These are phyloP conservation scores for Pseudoneurospora amorphoporcata DNA, from an alignment of 495 filamentous ascomycete species.

Conservation along the genomic window DNA sequence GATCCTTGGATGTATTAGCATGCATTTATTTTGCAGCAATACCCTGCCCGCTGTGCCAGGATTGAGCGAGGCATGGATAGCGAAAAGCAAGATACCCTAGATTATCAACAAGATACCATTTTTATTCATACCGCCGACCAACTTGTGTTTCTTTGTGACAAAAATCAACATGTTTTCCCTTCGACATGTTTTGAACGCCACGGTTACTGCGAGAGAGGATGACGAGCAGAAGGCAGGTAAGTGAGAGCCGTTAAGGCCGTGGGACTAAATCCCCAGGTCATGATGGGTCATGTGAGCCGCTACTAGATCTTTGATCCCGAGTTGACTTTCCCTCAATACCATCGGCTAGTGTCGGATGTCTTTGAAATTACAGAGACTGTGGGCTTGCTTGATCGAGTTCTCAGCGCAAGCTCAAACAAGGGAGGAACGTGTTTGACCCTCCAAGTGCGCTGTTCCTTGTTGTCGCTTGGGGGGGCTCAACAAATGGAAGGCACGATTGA, in stretches of 20 bases:
- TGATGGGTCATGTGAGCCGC: background rate
- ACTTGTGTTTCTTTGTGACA: background rate
- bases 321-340: background rate
- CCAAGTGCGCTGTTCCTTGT: background rate
- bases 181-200: background rate
- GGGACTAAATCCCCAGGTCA: background rate
- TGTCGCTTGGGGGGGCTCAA: background rate
- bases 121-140: background rate
- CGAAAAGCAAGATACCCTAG: background rate
- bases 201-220: background rate
- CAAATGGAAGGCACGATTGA: background rate
- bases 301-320: background rate
- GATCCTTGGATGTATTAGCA: background rate
- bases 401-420: background rate
- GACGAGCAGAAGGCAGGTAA: background rate
- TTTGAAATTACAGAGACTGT: background rate
- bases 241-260: background rate
- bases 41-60: background rate
- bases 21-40: background rate
- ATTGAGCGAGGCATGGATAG: background rate
- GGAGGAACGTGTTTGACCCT: background rate
- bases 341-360: background rate
- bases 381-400: background rate
- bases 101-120: background rate
- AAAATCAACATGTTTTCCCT: background rate